These are phyloP conservation scores for Panicum hallii DNA, from an alignment of 202 grass and related monocot genomes.

Conservation along the genomic window DNA sequence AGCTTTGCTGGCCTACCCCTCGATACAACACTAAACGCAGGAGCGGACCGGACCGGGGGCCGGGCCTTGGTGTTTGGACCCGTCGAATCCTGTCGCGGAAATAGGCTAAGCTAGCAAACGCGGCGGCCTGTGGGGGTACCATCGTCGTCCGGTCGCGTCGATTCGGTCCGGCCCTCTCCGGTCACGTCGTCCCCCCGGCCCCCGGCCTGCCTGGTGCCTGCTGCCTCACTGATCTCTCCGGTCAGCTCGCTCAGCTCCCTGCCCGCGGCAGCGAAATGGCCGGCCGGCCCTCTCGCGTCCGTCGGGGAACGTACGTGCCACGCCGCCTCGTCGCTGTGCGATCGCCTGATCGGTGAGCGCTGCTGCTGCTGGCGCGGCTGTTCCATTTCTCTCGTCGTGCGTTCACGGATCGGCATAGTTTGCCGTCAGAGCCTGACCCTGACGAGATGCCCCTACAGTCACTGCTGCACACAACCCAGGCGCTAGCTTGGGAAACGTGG, in stretches of 20 bases:
- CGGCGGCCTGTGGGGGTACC: too few species aligned
- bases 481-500: too few species aligned
- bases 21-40: too few species aligned
- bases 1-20: background rate
- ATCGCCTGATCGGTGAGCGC: background rate
- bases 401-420: too few species aligned
- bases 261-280: background rate
- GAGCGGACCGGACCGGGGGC: background rate
- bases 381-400: too few species aligned
- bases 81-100: background rate
- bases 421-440: too few species aligned
- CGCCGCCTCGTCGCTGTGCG: background rate
- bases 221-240: background rate
- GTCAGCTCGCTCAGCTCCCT: background rate
- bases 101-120: too few species aligned
- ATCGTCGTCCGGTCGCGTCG: background rate
- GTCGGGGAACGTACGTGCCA: background rate
- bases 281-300: background rate
- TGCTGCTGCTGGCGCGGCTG: too few species aligned
- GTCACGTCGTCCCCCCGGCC: background rate
- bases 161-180: background rate
- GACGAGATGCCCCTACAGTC: too few species aligned
- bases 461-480: too few species aligned
- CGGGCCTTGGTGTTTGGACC: constrained; percentile 8
- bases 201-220: background rate